Percentiles rank a stretch among this genome's conserved stretches.
Conservation (phyloP, 495 filamentous ascomycete species). For the Penicillium samsonianum region DNA sequence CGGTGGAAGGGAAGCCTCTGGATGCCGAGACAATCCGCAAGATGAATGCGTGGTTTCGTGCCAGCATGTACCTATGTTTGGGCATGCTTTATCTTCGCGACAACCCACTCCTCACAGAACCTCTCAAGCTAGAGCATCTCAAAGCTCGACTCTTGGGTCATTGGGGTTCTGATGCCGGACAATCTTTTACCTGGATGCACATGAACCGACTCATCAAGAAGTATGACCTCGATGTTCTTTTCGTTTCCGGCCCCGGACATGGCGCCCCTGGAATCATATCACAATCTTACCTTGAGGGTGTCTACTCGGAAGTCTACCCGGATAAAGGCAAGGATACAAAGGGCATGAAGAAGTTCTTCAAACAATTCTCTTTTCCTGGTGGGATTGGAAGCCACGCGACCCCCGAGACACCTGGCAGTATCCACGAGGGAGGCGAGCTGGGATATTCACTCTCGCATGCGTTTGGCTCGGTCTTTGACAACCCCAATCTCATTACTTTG, state of each 20-base stretch:
- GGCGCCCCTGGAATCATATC: slow-evolving; percentile 69
- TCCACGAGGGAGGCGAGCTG: slow-evolving; percentile 76
- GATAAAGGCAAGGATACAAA: slow-evolving; percentile 63
- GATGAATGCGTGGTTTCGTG: slow-evolving; percentile 67
- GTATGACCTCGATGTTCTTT: slow-evolving; percentile 68
- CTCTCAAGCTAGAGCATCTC: slow-evolving; percentile 61
- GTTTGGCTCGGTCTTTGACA: slow-evolving; percentile 70
- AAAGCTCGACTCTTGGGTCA: slow-evolving; percentile 71
- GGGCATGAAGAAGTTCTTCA: slow-evolving; percentile 71
- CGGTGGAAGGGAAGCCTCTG: slow-evolving; percentile 58
- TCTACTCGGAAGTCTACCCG: slow-evolving; percentile 72
- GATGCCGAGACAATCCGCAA: slow-evolving; percentile 63
- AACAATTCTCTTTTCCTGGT: slow-evolving; percentile 76
- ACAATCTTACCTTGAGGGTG: slow-evolving; percentile 72
- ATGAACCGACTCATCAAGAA: slow-evolving; percentile 77
- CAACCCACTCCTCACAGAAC: slow-evolving; percentile 66
- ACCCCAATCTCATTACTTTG: slow-evolving; percentile 66
- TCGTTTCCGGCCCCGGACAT: slow-evolving; percentile 71
- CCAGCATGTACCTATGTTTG: slow-evolving; percentile 69
- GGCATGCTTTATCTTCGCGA: slow-evolving; percentile 74
- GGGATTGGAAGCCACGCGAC: slow-evolving; percentile 73
- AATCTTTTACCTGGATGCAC: slow-evolving; percentile 75
- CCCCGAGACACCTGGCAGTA: slow-evolving; percentile 70
- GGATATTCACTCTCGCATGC: slow-evolving; percentile 75
- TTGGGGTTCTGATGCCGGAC: slow-evolving; percentile 72